Percentiles rank a stretch among this genome's conserved stretches.
Evolutionary conservation across 805 yeast species (phyloP).

Genomic region (Spathaspora hagerdaliae): DNA sequence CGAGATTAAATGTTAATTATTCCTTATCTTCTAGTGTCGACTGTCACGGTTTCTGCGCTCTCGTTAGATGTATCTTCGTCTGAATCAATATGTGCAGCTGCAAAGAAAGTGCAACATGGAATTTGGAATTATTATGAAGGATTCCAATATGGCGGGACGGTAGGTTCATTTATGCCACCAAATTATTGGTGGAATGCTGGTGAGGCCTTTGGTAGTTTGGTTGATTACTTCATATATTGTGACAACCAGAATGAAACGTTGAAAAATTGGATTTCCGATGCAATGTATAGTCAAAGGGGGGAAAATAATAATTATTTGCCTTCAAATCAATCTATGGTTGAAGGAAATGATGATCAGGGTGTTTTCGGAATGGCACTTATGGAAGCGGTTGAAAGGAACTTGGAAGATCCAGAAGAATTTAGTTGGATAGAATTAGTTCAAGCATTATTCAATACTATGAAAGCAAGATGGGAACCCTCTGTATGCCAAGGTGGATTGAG

Average conservation of each 20-base stretch:
- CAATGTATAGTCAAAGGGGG: conserved; percentile 44
- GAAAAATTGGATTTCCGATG: conserved; percentile 26
- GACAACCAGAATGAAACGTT: conserved; percentile 29
- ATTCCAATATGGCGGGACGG: conserved; percentile 36
- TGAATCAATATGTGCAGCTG: conserved; percentile 41
- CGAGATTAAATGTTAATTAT: no score
- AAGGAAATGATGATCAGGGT: conserved; percentile 51
- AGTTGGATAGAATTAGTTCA: conserved; percentile 83
- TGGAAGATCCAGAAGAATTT: conserved; percentile 55
- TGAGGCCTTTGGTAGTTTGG: conserved; percentile 46
- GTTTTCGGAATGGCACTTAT: conserved; percentile 47
- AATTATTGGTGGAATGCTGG: conserved; percentile 56
- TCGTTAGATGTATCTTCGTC: conserved; percentile 34
- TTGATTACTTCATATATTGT: conserved; percentile 39
- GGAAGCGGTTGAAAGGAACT: conserved; percentile 45
- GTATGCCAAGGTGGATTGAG: conserved; percentile 86
- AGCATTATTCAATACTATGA: conserved; percentile 90
- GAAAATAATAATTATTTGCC: conserved; percentile 38
- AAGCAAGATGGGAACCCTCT: conserved; percentile 74
- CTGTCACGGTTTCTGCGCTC: background rate
- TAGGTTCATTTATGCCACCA: conserved; percentile 43
- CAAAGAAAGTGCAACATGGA: conserved; percentile 30
- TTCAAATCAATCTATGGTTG: conserved; percentile 42
- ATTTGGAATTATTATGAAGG: conserved; percentile 46
- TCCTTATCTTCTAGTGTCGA: no score